Percentiles rank a stretch among this genome's conserved stretches.
Conservation (phyloP, 768 basidiomycete species). For the Hydnomerulius pinastri region DNA sequence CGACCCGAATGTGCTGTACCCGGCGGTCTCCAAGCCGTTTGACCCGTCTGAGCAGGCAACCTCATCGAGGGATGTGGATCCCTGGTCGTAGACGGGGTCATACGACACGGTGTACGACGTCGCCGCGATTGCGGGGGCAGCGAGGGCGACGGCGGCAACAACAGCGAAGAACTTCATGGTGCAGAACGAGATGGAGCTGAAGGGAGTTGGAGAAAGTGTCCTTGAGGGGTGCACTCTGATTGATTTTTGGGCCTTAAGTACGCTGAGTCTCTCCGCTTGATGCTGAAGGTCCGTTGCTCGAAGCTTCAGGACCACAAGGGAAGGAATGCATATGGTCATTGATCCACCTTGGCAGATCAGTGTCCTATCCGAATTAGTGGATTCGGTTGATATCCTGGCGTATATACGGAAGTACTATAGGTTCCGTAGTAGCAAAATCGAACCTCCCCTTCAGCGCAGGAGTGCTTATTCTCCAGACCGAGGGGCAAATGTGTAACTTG, state of each 20-base stretch:
- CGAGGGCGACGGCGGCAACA: slow-evolving; percentile 9
- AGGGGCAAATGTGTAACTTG: too few species aligned
- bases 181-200: not conserved
- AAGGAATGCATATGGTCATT: too few species aligned
- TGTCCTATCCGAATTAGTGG: too few species aligned
- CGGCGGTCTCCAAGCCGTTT: slow-evolving; percentile 48
- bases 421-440: too few species aligned
- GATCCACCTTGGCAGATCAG: too few species aligned
- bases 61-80: slow-evolving; percentile 36
- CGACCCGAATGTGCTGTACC: slow-evolving; percentile 49
- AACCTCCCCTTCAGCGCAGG: too few species aligned
- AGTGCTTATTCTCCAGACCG: too few species aligned
- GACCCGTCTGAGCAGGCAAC: slow-evolving; percentile 55
- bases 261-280: too few species aligned
- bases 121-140: slow-evolving; percentile 1
- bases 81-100: slow-evolving; percentile 54
- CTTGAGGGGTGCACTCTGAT: not conserved
- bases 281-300: too few species aligned
- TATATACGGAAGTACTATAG: too few species aligned
- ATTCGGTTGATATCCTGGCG: too few species aligned
- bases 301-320: too few species aligned
- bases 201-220: not conserved
- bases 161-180: slow-evolving; percentile 9
- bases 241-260: slow-evolving; percentile 1
- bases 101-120: slow-evolving; percentile 35